Percentiles rank a stretch among this genome's conserved stretches.
Conservation (phyloP, 2,329 filamentous ascomycete species). For the Cytospora schulzeri region DNA sequence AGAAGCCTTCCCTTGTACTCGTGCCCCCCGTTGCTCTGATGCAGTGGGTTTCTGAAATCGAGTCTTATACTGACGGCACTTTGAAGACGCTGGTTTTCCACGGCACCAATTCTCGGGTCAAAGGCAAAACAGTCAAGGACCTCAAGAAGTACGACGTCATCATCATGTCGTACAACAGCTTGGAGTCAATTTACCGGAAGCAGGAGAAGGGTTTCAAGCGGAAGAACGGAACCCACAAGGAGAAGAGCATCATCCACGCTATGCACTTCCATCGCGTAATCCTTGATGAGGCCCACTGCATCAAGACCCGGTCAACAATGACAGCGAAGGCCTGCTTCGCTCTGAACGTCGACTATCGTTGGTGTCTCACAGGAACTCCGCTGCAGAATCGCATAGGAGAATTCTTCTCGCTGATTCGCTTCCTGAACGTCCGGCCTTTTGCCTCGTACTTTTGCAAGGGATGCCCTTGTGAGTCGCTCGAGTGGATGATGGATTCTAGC, state of each 20-base stretch:
- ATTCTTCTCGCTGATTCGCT: constrained; percentile 91
- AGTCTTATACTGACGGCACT: constrained; percentile 80
- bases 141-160: constrained; percentile 87
- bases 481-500: constrained; percentile 78
- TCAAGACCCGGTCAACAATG: constrained; percentile 86
- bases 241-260: constrained; percentile 77
- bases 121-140: constrained; percentile 72
- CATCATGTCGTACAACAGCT: constrained; percentile 92
- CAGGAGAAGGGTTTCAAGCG: constrained; percentile 88
- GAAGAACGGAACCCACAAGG: constrained; percentile 78
- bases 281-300: constrained; percentile 83
- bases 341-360: constrained; percentile 83
- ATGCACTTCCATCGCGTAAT: constrained; percentile 90
- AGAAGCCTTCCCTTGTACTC: constrained; percentile 80
- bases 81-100: constrained; percentile 92
- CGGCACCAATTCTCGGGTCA: constrained; percentile 80
- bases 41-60: constrained; percentile 89
- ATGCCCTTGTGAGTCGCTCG: constrained; percentile 77
- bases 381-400: constrained; percentile 97
- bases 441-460: constrained; percentile 92
- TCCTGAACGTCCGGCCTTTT: constrained; percentile 86
- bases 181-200: constrained; percentile 91
- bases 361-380: constrained; percentile 93
- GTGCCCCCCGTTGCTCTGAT: constrained; percentile 92
- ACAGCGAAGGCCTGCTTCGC: constrained; percentile 96